Evolutionary conservation across 306 rosid genomes (phyloP).

Genomic region (Arachis stenosperma): DNA sequence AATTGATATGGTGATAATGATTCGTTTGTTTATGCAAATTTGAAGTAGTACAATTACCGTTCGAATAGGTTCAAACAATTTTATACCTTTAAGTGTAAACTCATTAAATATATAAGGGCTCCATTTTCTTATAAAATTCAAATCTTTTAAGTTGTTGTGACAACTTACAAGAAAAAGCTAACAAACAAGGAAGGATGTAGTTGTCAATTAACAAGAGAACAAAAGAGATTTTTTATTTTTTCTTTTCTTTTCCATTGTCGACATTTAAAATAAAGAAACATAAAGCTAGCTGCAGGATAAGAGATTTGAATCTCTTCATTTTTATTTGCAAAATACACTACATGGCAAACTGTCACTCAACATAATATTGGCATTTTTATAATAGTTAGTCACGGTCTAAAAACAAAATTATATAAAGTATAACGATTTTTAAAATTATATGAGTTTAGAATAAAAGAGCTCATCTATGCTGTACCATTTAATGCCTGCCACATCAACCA

Average conservation of each 20-base stretch:
- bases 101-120: not conserved
- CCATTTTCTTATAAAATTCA: not conserved
- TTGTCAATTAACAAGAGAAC: not conserved
- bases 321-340: not conserved
- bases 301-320: not conserved
- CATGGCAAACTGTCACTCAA: not conserved
- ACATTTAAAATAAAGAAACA: not conserved
- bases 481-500: not conserved
- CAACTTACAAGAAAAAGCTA: not conserved
- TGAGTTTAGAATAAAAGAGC: not conserved
- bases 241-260: not conserved
- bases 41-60: not conserved
- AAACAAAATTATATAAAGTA: conserved; percentile 24
- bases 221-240: not conserved
- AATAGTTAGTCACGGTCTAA: conserved; percentile 15
- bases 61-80: not conserved
- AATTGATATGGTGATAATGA: too few species aligned
- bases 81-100: not conserved
- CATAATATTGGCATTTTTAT: not conserved
- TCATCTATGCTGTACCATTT: not conserved
- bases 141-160: not conserved
- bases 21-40: too few species aligned
- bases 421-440: not conserved
- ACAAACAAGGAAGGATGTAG: not conserved
- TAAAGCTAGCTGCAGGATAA: not conserved